These are phyloP conservation scores for Butyriboletus regius DNA, from an alignment of 1,284 basidiomycete genomes.

Conservation along the genomic window DNA sequence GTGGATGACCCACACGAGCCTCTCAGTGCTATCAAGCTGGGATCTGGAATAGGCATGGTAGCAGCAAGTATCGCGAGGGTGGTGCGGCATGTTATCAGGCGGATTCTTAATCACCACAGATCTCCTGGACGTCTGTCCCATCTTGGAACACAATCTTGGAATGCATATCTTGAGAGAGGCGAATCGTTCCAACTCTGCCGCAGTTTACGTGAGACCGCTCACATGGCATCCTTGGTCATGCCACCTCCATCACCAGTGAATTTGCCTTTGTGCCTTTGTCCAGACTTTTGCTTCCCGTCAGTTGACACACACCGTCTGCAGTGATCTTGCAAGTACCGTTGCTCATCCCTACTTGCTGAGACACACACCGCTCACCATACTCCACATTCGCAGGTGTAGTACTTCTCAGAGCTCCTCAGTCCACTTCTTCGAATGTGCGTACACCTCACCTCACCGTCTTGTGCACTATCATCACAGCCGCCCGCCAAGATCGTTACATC, in stretches of 20 bases:
- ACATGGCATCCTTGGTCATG: constrained; percentile 50
- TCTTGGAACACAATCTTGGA: constrained; percentile 51
- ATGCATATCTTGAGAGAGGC: not conserved
- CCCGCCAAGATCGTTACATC: constrained; percentile 47
- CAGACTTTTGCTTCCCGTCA: constrained; percentile 10
- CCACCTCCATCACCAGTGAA: constrained; percentile 34
- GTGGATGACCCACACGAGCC: constrained; percentile 9
- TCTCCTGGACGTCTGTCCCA: constrained; percentile 58
- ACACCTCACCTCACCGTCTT: constrained; percentile 53
- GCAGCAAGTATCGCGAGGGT: constrained; percentile 42
- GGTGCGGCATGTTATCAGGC: constrained; percentile 2
- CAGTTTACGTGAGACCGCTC: constrained; percentile 46
- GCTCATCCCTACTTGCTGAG: not conserved
- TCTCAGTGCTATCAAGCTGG: constrained; percentile 51
- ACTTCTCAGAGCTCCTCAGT: constrained; percentile 66
- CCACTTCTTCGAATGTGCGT: constrained; percentile 64
- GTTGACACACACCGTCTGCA: constrained; percentile 63
- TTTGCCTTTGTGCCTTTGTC: constrained; percentile 26
- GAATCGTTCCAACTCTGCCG: not conserved
- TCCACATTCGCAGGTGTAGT: constrained; percentile 52
- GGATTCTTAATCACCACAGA: constrained; percentile 58
- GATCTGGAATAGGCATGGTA: constrained; percentile 64
- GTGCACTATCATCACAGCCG: constrained; percentile 15
- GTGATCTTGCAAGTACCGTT: constrained; percentile 55
- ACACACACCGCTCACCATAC: not conserved